A percentile compares a stretch with the other conserved stretches of the same genome.
Conservation (phyloP, 345 rosid genomes). For the Euphorbia tirucalli region DNA sequence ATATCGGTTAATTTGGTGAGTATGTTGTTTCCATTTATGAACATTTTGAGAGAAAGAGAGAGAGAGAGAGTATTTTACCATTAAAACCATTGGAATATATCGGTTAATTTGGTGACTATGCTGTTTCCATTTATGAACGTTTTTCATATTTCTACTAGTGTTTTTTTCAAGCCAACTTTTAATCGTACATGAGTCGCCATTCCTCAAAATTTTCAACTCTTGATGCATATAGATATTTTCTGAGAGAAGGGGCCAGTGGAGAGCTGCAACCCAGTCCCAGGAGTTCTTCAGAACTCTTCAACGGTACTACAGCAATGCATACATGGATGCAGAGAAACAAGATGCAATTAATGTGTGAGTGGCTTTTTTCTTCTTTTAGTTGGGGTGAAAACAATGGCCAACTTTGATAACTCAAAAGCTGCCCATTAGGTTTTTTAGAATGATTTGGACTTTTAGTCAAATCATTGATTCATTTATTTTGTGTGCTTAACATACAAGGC, state of each 20-base stretch:
- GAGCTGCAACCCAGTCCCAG: constrained; percentile 95
- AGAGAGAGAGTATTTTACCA: neutral
- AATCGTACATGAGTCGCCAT: neutral
- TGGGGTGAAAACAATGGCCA: neutral
- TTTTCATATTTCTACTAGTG: neutral
- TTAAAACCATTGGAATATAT: neutral
- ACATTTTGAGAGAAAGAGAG: no score
- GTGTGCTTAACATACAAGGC: neutral
- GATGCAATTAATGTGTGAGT: constrained; percentile 89
- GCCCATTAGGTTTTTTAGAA: neutral
- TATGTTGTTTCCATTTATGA: no score
- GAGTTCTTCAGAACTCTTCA: constrained; percentile 97
- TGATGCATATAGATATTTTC: constrained; percentile 71
- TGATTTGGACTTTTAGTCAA: neutral
- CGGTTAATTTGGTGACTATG: neutral
- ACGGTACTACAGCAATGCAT: constrained; percentile 91
- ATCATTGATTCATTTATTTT: neutral
- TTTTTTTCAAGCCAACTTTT: neutral
- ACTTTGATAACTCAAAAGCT: constrained; percentile 11
- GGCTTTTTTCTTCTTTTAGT: constrained; percentile 7
- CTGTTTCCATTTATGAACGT: neutral
- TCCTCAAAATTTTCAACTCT: constrained; percentile 16
- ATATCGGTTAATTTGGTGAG: no score
- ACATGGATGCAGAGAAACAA: constrained; percentile 93
- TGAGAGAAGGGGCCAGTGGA: constrained; percentile 96